A percentile compares a stretch with the other conserved stretches of the same genome.
Evolutionary conservation across 352 stramenopile genomes (phyloP).

Genomic region (Blastocystis sp.): DNA sequence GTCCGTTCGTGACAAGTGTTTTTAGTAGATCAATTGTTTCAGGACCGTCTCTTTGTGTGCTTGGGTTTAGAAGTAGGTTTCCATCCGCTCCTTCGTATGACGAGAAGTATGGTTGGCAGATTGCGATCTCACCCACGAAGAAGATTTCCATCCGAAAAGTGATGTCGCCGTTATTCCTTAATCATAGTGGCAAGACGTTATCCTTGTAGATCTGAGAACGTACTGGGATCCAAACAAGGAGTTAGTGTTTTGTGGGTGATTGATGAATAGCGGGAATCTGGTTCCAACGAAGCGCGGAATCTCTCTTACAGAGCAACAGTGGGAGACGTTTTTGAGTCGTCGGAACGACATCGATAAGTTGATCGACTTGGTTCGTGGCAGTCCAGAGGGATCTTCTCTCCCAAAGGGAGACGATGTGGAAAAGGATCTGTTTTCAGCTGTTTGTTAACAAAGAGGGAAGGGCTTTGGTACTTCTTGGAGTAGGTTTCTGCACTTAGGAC

Average conservation of each 20-base stretch:
- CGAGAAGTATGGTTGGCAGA: slow-evolving; percentile 21
- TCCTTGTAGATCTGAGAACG: slow-evolving; percentile 1
- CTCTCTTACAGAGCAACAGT: slow-evolving; percentile 10
- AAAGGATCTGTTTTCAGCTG: background rate
- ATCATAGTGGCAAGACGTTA: background rate
- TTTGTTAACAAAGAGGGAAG: slow-evolving; percentile 4
- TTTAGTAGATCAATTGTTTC: background rate
- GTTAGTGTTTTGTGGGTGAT: background rate
- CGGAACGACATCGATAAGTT: slow-evolving; percentile 1
- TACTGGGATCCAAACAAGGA: slow-evolving; percentile 24
- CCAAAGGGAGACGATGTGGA: background rate
- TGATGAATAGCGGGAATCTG: background rate
- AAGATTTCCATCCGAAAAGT: slow-evolving; percentile 10
- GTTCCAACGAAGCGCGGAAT: slow-evolving; percentile 9
- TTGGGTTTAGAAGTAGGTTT: background rate
- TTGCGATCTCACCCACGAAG: slow-evolving; percentile 1
- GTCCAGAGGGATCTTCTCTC: background rate
- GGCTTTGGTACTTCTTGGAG: background rate
- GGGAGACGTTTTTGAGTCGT: slow-evolving; percentile 3
- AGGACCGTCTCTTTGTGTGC: background rate
- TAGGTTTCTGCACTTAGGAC: background rate
- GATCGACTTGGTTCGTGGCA: background rate
- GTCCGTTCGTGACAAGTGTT: too few species aligned
- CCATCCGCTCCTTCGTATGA: background rate
- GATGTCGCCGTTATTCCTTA: background rate